Evolutionary conservation across 2,329 filamentous ascomycete genomes (phyloP).

Genomic region (Hypoxylon rubiginosum): DNA sequence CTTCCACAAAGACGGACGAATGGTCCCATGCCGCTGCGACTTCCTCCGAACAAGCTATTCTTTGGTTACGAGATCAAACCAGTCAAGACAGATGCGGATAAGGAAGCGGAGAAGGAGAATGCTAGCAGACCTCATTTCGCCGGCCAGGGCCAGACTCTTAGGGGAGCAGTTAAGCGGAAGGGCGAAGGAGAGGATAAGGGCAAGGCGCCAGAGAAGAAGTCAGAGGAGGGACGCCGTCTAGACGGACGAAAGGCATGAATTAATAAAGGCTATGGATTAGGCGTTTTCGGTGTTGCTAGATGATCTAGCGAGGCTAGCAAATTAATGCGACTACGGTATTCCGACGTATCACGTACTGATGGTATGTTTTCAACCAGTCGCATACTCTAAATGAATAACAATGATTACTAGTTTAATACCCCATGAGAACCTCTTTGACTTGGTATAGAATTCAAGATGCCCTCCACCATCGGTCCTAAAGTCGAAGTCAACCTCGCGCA

Average conservation of each 20-base stretch:
- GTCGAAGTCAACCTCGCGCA: no score
- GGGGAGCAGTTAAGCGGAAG: slow-evolving; percentile 79
- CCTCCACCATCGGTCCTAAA: no score
- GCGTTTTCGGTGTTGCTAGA: slow-evolving; percentile 36
- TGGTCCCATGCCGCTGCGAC: slow-evolving; percentile 85
- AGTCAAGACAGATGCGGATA: slow-evolving; percentile 81
- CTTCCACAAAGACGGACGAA: slow-evolving; percentile 68
- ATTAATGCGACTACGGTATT: slow-evolving; percentile 26
- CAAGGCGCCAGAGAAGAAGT: slow-evolving; percentile 63
- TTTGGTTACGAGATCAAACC: slow-evolving; percentile 96
- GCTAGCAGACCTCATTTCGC: slow-evolving; percentile 80
- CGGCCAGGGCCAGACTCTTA: slow-evolving; percentile 86
- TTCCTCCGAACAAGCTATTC: slow-evolving; percentile 92
- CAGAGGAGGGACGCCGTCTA: slow-evolving; percentile 59
- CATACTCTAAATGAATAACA: background rate
- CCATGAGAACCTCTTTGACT: no score
- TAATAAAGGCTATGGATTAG: slow-evolving; percentile 3
- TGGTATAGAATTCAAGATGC: no score
- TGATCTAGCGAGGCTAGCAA: slow-evolving; percentile 11
- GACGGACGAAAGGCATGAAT: slow-evolving; percentile 56
- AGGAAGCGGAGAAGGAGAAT: slow-evolving; percentile 75
- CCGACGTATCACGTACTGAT: background rate
- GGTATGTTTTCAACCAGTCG: background rate
- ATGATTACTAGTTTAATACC: background rate
- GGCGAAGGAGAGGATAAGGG: slow-evolving; percentile 63